phyloP scores from a whole-genome alignment of 1,139 yeast genomes.

The Scheffersomyces quercinus region DNA sequence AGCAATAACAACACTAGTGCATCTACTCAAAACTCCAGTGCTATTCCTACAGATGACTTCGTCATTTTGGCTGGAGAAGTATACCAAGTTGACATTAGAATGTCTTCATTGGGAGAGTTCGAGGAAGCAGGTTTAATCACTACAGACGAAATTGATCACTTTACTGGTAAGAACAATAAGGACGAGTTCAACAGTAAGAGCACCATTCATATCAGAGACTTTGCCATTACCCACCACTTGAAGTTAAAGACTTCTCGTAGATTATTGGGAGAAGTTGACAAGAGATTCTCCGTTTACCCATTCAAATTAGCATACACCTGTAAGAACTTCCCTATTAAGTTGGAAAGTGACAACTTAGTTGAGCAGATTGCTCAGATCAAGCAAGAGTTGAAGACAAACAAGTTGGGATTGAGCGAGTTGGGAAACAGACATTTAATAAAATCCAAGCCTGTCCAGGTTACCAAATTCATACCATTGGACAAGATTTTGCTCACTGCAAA shows the following conservation, averaged over 20 bases:
- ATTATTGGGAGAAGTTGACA: conserved; percentile 70
- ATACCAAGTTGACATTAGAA: conserved; percentile 76
- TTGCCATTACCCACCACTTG: conserved; percentile 73
- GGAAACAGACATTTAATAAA: conserved; percentile 78
- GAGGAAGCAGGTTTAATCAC: conserved; percentile 65
- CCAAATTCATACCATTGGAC: conserved; percentile 70
- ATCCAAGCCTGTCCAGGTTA: conserved; percentile 69
- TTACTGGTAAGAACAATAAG: conserved; percentile 60
- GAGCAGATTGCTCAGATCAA: conserved; percentile 44
- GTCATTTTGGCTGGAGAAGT: conserved; percentile 79
- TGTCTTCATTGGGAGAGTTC: conserved; percentile 65
- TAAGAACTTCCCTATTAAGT: conserved; percentile 56
- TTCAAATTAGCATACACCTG: conserved; percentile 76
- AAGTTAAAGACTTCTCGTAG: conserved; percentile 75
- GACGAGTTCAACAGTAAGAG: conserved; percentile 59
- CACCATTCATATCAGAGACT: conserved; percentile 81
- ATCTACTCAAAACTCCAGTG: conserved; percentile 36
- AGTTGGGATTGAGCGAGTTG: conserved; percentile 81
- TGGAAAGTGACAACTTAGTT: conserved; percentile 32
- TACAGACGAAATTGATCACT: conserved; percentile 63
- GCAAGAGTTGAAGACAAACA: conserved; percentile 56
- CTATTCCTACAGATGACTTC: conserved; percentile 78
- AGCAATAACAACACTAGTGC: conserved; percentile 14
- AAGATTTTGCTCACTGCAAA: conserved; percentile 60
- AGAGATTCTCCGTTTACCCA: conserved; percentile 81